Evolutionary conservation across 1,284 basidiomycete species (phyloP).

Genomic region (Anthracocystis setariae): DNA sequence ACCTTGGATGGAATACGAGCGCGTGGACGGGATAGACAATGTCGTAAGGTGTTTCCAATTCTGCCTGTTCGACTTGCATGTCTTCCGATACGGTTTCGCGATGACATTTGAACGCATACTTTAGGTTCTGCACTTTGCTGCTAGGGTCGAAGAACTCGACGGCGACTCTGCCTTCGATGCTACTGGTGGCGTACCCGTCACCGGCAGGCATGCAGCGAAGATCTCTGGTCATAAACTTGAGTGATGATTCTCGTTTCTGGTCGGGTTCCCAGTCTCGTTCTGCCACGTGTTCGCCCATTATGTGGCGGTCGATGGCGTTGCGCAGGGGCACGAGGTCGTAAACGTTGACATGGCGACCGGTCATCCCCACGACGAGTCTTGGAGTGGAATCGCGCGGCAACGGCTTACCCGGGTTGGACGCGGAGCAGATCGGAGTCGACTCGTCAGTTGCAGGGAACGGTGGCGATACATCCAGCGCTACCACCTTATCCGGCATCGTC

Average conservation of each 20-base stretch:
- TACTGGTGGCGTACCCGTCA: conserved; percentile 90
- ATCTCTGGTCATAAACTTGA: conserved; percentile 93
- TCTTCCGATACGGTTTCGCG: conserved; percentile 76
- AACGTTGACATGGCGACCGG: conserved; percentile 52
- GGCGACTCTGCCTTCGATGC: conserved; percentile 93
- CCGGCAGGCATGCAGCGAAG: conserved; percentile 91
- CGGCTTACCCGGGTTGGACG: conserved; percentile 3
- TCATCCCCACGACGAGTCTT: conserved; percentile 59
- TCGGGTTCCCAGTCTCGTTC: conserved; percentile 53
- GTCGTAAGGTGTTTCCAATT: conserved; percentile 74
- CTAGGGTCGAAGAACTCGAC: conserved; percentile 95
- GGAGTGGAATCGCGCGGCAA: conserved; percentile 33
- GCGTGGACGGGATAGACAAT: conserved; percentile 98
- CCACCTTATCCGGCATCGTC: conserved; percentile 55
- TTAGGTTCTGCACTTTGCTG: conserved; percentile 78
- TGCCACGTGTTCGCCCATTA: conserved; percentile 18
- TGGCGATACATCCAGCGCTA: conserved; percentile 61
- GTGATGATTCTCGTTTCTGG: conserved; percentile 85
- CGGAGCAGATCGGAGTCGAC: conserved; percentile 5
- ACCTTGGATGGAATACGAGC: conserved; percentile 86
- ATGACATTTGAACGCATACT: conserved; percentile 99
- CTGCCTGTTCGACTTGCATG: conserved; percentile 1
- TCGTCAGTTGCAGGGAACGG: conserved; percentile 5
- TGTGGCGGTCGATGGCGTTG: conserved; percentile 25
- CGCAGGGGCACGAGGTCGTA: conserved; percentile 53